phyloP scores from a whole-genome alignment of 1,284 basidiomycete species.

The Ustilago cynodontis region DNA sequence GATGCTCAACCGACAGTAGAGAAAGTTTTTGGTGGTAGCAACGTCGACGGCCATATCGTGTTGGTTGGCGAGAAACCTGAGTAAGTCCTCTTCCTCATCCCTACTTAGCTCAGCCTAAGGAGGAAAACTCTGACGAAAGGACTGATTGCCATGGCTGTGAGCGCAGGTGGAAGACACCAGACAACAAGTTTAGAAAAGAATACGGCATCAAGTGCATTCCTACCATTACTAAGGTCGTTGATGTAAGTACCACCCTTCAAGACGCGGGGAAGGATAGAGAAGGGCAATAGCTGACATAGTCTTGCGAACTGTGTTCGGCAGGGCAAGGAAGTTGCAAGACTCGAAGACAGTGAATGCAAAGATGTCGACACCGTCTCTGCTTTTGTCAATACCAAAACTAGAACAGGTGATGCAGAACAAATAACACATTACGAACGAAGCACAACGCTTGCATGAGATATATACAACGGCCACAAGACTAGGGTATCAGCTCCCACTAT shows the following conservation, averaged over 20 bases:
- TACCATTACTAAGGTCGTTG: constrained; percentile 45
- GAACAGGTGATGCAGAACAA: constrained; percentile 4
- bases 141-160: background rate
- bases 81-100: constrained; percentile 16
- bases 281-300: background rate
- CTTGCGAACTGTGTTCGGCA: background rate
- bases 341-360: constrained; percentile 54
- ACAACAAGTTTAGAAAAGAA: constrained; percentile 42
- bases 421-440: background rate
- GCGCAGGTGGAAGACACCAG: constrained; percentile 44
- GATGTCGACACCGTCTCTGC: constrained; percentile 28
- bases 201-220: constrained; percentile 52
- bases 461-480: background rate
- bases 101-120: no score
- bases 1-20: constrained; percentile 45
- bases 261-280: no score
- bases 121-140: no score
- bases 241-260: no score
- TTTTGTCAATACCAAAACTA: constrained; percentile 23
- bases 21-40: constrained; percentile 38
- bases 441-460: background rate
- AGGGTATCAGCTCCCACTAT: background rate
- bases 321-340: constrained; percentile 49
- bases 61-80: constrained; percentile 47
- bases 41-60: constrained; percentile 37